Evolutionary conservation across 805 yeast genomes (phyloP).

Genomic region (Metschnikowia vanudenii): DNA sequence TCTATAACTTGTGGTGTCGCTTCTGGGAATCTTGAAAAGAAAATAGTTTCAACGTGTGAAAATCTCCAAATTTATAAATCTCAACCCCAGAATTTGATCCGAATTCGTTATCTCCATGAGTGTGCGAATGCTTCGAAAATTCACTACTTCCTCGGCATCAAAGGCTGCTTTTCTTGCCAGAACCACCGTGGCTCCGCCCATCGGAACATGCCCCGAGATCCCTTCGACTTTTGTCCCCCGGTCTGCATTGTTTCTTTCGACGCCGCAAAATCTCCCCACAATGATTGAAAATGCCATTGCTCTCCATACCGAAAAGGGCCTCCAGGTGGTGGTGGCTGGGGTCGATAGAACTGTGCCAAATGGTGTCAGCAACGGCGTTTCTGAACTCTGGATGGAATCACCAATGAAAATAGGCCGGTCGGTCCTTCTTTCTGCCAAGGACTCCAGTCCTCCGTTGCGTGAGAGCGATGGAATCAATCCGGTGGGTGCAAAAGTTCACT

Average conservation of each 20-base stretch:
- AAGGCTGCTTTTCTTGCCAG: slow-evolving; percentile 16
- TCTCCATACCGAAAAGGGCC: slow-evolving; percentile 22
- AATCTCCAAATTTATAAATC: no score
- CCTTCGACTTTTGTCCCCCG: slow-evolving; percentile 23
- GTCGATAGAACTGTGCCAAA: slow-evolving; percentile 37
- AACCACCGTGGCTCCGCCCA: slow-evolving; percentile 15
- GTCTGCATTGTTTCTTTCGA: slow-evolving; percentile 35
- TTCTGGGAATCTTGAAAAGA: no score
- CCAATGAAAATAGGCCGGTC: slow-evolving; percentile 21
- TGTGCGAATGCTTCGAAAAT: slow-evolving; percentile 4
- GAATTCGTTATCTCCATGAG: neutral
- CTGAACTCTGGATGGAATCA: slow-evolving; percentile 40
- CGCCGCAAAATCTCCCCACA: slow-evolving; percentile 32
- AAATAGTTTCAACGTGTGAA: no score
- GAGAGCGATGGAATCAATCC: slow-evolving; percentile 38
- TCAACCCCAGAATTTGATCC: no score
- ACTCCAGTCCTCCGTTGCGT: slow-evolving; percentile 21
- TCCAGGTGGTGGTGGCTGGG: slow-evolving; percentile 43
- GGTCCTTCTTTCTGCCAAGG: slow-evolving; percentile 25
- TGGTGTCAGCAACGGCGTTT: slow-evolving; percentile 33
- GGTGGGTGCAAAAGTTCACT: slow-evolving; percentile 36
- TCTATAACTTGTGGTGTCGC: no score
- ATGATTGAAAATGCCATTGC: slow-evolving; percentile 32
- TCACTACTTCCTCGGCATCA: slow-evolving; percentile 9
- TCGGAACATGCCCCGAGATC: neutral